Conservation (phyloP, 164 flowering plant genomes). For the Umbellularia californica region DNA sequence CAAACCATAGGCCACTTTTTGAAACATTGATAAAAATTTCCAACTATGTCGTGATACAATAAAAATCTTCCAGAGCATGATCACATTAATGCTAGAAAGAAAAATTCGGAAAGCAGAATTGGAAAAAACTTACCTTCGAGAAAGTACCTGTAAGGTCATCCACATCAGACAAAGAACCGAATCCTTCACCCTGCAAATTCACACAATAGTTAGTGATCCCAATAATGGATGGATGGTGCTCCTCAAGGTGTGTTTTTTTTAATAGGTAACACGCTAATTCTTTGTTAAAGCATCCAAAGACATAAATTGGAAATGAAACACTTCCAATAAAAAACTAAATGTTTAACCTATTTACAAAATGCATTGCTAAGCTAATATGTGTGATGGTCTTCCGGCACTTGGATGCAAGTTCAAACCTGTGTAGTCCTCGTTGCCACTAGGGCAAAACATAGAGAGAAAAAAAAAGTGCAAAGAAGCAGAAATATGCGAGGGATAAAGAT, state of each 20-base stretch:
- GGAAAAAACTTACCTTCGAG: conserved; percentile 43
- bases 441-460: no score
- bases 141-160: conserved; percentile 66
- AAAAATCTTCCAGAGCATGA: neutral
- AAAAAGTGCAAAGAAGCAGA: no score
- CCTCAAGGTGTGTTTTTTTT: no score
- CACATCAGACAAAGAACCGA: conserved; percentile 50
- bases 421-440: no score
- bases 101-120: neutral
- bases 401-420: no score
- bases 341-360: no score
- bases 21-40: neutral
- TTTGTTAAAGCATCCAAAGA: neutral
- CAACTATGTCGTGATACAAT: neutral
- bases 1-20: neutral
- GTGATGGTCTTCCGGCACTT: no score
- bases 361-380: neutral
- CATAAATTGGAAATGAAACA: neutral
- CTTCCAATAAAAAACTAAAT: neutral
- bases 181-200: conserved; percentile 34
- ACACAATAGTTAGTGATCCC: neutral
- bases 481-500: no score
- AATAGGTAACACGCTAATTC: neutral
- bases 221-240: no score
- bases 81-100: neutral